Base-by-base conservation (phyloP, 192 early-diverging fungal genomes). In the Coemansia sp. region DNA sequence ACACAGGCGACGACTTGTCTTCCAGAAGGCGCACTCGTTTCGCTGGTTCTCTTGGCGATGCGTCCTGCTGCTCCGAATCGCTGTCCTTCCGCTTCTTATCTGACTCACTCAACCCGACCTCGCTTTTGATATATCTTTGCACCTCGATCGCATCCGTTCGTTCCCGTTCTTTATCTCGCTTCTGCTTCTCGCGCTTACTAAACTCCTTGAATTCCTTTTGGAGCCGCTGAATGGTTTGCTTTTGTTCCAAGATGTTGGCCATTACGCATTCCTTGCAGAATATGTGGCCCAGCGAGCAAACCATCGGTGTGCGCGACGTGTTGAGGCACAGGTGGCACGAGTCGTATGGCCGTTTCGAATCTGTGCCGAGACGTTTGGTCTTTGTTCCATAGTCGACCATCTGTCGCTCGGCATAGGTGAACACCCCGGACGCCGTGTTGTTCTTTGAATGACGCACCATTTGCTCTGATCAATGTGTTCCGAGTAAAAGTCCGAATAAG, bases 391-490 rank as follows among this genome's bases (percentile, higher is more conserved):
- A 98, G 55, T 92, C 89, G 6, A 93, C 84, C 77, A 90, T 86
- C 61, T 90, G 83, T 35, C 89, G 83, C 75, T 96, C 95, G 11
- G 91, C 91, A 71, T 94, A 90, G 2, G 94, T 98, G 71, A 98
- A 98, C 41, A 93, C 91, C 29, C 91, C 89, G 20, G 87, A 82
- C 7, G 94, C 91, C 3, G 92, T 98, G 71, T 95, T 95, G 78
- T 95, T 95, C 67, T 95, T 97, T 15, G 92, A 94, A 77, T 97
- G 95, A 14, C 93, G 88, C 46, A 88, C 86, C 88, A 92, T 92
- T 10, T 57, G 49, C 38, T 25, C n/a, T 13, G 8, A 14, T 19
- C 32, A 4, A 7, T 32, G 9, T 53, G 6, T 11, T 53, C 50
- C 20, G 23, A 53, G 25, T 29, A 29, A 53, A 53, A 40, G 6